These are phyloP conservation scores for Mycena rebaudengoi DNA, from an alignment of 768 basidiomycete species.

Conservation along the genomic window DNA sequence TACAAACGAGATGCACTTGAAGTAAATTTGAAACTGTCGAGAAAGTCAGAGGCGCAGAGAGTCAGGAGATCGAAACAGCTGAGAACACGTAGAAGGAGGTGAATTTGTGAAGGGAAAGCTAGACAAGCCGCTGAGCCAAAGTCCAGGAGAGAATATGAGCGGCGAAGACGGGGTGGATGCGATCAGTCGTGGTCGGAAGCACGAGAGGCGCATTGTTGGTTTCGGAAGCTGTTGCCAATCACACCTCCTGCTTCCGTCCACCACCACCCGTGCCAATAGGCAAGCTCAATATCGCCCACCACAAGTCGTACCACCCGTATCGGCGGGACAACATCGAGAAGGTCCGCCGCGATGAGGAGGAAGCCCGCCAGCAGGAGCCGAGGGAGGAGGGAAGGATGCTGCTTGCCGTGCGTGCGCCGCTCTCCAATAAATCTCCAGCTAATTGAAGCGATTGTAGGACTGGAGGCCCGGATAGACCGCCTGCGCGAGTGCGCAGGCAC, in stretches of 20 bases:
- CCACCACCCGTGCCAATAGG: conserved; percentile 69
- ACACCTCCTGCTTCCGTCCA: not conserved
- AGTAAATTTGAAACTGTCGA: no score
- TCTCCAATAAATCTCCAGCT: conserved; percentile 8
- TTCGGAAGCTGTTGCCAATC: no score
- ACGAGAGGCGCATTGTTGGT: no score
- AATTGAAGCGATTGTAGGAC: conserved; percentile 62
- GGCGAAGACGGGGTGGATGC: no score
- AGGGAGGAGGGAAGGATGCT: conserved; percentile 76
- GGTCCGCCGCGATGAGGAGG: conserved; percentile 84
- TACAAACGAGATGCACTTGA: no score
- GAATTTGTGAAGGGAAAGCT: no score
- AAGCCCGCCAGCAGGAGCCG: conserved; percentile 70
- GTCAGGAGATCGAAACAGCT: no score
- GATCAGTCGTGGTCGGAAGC: no score
- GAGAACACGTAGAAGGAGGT: no score
- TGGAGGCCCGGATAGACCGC: conserved; percentile 76
- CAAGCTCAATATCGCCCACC: conserved; percentile 89
- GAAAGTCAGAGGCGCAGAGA: no score
- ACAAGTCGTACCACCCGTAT: conserved; percentile 92
- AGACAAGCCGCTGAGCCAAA: no score
- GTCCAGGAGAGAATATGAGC: no score
- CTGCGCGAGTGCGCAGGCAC: conserved; percentile 70
- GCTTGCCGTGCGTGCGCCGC: conserved; percentile 69
- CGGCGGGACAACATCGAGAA: conserved; percentile 85